A percentile compares a stretch with the other conserved stretches of the same genome.
Evolutionary conservation across 331 rosid genomes (phyloP).

Genomic region (Cucumis variabilis): DNA sequence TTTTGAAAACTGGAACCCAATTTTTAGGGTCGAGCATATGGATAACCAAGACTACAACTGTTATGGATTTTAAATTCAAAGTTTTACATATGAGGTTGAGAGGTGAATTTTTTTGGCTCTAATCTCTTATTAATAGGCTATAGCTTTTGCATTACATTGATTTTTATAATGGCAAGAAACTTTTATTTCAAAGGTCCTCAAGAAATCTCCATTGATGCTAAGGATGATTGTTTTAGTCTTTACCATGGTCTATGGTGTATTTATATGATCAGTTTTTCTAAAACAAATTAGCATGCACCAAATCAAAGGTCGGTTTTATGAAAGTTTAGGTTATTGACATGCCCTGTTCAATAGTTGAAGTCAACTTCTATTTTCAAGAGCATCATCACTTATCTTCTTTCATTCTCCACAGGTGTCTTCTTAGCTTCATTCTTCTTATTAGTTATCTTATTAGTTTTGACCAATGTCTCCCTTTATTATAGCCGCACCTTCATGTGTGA

Average conservation of each 20-base stretch:
- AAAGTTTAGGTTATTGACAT: slow-evolving; percentile 55
- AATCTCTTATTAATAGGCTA: background rate
- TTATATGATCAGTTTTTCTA: slow-evolving; percentile 85
- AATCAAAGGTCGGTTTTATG: slow-evolving; percentile 52
- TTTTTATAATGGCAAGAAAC: slow-evolving; percentile 67
- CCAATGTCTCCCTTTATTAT: background rate
- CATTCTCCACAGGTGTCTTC: too few species aligned
- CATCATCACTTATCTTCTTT: too few species aligned
- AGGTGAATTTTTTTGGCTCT: background rate
- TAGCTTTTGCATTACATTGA: too few species aligned
- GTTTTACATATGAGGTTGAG: background rate
- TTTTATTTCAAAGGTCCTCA: slow-evolving; percentile 63
- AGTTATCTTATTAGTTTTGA: too few species aligned
- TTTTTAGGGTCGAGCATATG: background rate
- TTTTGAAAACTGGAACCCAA: background rate
- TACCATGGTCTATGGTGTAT: slow-evolving; percentile 92
- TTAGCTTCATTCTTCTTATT: too few species aligned
- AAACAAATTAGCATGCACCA: slow-evolving; percentile 79
- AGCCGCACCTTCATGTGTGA: slow-evolving; percentile 14
- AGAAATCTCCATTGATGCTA: slow-evolving; percentile 79
- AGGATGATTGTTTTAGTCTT: slow-evolving; percentile 74
- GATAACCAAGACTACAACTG: background rate
- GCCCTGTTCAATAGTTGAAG: slow-evolving; percentile 81
- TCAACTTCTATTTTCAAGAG: too few species aligned
- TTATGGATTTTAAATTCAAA: background rate